These are phyloP conservation scores for Pythium vanterpoolii DNA, from an alignment of 352 stramenopile species.

Conservation along the genomic window DNA sequence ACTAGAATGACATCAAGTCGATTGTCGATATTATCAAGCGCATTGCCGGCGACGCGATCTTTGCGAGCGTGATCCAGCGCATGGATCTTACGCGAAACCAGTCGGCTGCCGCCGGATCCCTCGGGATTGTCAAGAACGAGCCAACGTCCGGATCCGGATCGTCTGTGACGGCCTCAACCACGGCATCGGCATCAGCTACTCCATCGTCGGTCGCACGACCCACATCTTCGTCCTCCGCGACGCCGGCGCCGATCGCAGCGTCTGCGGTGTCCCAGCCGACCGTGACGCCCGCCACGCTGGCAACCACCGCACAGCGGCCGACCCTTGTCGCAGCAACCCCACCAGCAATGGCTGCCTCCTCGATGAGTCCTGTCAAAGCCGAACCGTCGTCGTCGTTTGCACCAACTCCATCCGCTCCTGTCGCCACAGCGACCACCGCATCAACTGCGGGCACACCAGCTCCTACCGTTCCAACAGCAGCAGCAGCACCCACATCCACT, in stretches of 20 bases:
- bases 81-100: slow-evolving; percentile 74
- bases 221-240: too few relatives aligned
- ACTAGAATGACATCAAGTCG: slow-evolving; percentile 81
- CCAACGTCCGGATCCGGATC: not conserved
- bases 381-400: slow-evolving; percentile 6
- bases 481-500: too few relatives aligned
- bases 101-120: slow-evolving; percentile 31
- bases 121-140: slow-evolving; percentile 29
- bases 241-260: not conserved
- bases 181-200: not conserved
- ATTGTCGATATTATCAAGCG: slow-evolving; percentile 89
- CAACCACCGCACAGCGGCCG: slow-evolving; percentile 29
- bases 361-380: slow-evolving; percentile 7
- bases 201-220: too few relatives aligned
- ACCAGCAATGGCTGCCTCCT: not conserved
- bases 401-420: not conserved
- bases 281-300: not conserved
- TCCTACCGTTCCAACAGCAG: not conserved
- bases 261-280: not conserved
- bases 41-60: slow-evolving; percentile 76
- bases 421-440: not conserved
- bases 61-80: slow-evolving; percentile 79
- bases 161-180: not conserved
- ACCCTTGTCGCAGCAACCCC: slow-evolving; percentile 19
- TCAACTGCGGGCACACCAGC: not conserved